phyloP scores from a whole-genome alignment of 2,329 filamentous ascomycete species.

The Knufia fluminis region DNA sequence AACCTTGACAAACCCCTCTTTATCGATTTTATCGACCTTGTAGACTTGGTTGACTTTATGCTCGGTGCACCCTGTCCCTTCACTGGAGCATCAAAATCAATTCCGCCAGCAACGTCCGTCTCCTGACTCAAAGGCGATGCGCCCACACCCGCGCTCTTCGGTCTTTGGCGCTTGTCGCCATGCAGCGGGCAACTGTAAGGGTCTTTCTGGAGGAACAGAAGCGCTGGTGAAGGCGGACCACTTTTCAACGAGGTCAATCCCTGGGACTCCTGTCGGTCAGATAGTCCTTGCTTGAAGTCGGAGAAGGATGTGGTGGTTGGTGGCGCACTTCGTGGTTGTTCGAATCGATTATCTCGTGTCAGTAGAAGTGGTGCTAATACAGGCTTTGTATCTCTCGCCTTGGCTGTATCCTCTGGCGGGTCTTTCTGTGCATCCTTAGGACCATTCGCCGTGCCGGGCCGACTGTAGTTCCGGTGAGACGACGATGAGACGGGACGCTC shows the following conservation, averaged over 20 bases:
- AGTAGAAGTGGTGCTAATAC: not conserved
- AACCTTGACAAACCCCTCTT: slow-evolving; percentile 3
- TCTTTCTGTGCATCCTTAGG: not conserved
- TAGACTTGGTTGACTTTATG: slow-evolving; percentile 1
- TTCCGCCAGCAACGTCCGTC: not conserved
- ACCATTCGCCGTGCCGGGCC: not conserved
- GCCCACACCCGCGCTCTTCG: not conserved
- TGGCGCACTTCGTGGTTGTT: not conserved
- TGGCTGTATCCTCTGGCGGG: not conserved
- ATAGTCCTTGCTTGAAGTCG: not conserved
- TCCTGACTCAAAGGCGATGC: not conserved
- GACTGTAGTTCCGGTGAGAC: not conserved
- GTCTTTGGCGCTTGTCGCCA: not conserved
- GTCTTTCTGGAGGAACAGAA: slow-evolving; percentile 1
- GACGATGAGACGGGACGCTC: not conserved
- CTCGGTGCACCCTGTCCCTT: slow-evolving; percentile 1
- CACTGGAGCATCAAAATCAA: not conserved
- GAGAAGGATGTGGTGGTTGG: not conserved
- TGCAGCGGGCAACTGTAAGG: not conserved
- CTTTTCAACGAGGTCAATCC: not conserved
- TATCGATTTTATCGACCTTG: not conserved
- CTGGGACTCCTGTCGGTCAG: not conserved
- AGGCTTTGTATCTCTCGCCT: not conserved
- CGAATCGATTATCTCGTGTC: not conserved
- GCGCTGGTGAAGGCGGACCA: not conserved